Base-by-base conservation (phyloP, 106 monocot species). In the Dioscorea alata region DNA sequence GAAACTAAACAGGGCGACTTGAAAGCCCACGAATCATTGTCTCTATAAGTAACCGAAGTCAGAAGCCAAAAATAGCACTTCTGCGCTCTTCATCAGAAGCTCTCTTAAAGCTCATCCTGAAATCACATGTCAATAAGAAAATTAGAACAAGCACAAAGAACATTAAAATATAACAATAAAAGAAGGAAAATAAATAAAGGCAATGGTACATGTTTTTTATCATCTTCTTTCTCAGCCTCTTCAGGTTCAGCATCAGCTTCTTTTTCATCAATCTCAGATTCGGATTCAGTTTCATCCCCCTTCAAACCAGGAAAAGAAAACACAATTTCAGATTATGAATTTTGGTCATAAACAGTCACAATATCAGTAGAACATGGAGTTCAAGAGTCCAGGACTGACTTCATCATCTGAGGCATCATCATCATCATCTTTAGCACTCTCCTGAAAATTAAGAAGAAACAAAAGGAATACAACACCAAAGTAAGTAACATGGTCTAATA, bases 61-160 rank as follows among this genome's bases (percentile, higher is more conserved):
- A 54, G 54, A 16, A 8, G 54, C 17, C 53, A 68, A 69, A 69
- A 69, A 59, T 69, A 22, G 22, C 34, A 13, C 10, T 10, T 42
- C 42, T 6, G 42, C 42, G 9, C 42, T 42, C 70, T 12, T 69
- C 57, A 22, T 21, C 12, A 6, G 33, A 3, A 34, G 3, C 4
- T 14, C 5, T 59, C 48, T 54, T 69, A 76, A 42, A 76, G 76
- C 50, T 76, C 76, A 23, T 76, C 76, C 76, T 76, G 62, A 15
- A 60, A 35, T 33, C 2, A 68, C 8, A 52, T 19, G 19, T 24
- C 33, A 23, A 35, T n/a, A 42, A 4, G 17, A 61, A 2, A 15
- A 63, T 23, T n/a, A 64, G 19, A 12, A 53, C 25, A 68, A 49
- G 25, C 17, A 10, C 1, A 35, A 42, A 58, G 16, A 19, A 34